Evolutionary conservation across 495 filamentous ascomycete species (phyloP).

Genomic region (Diplogelasinospora grovesii): DNA sequence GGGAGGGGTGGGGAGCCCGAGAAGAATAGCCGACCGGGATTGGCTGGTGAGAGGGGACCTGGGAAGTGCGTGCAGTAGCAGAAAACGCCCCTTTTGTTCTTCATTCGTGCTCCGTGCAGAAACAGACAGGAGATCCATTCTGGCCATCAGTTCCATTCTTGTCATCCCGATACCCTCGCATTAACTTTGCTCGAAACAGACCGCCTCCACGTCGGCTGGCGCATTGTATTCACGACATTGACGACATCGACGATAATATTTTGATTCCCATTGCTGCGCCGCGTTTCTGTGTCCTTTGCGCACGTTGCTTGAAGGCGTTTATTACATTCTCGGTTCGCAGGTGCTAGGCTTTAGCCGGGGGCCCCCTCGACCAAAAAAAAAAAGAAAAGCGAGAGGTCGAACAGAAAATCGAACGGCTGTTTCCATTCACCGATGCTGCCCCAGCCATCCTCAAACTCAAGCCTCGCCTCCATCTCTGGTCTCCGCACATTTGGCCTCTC

Average conservation of each 20-base stretch:
- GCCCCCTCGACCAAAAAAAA: slow-evolving; percentile 15
- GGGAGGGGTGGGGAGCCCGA: background rate
- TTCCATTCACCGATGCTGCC: slow-evolving; percentile 28
- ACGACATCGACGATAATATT: background rate
- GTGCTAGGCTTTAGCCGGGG: slow-evolving; percentile 16
- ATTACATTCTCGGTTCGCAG: slow-evolving; percentile 1
- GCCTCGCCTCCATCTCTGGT: slow-evolving; percentile 23
- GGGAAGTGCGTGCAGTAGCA: slow-evolving; percentile 5
- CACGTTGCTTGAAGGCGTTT: background rate
- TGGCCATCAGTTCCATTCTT: background rate
- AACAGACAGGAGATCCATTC: background rate
- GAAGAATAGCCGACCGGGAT: slow-evolving; percentile 9
- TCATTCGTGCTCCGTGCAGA: background rate
- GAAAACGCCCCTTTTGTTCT: slow-evolving; percentile 4
- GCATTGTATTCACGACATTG: background rate
- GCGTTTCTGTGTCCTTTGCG: background rate
- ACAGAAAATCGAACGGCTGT: slow-evolving; percentile 24
- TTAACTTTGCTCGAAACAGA: background rate
- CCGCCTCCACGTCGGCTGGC: background rate
- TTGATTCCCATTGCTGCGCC: background rate
- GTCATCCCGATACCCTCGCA: background rate
- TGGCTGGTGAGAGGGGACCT: slow-evolving; percentile 6
- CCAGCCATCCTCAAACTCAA: slow-evolving; percentile 32
- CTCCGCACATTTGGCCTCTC: slow-evolving; percentile 6
- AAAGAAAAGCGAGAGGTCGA: slow-evolving; percentile 31